A percentile compares a stretch with the other conserved stretches of the same genome.
Evolutionary conservation across 768 basidiomycete species (phyloP).

Genomic region (Fomitopsis pulvina): DNA sequence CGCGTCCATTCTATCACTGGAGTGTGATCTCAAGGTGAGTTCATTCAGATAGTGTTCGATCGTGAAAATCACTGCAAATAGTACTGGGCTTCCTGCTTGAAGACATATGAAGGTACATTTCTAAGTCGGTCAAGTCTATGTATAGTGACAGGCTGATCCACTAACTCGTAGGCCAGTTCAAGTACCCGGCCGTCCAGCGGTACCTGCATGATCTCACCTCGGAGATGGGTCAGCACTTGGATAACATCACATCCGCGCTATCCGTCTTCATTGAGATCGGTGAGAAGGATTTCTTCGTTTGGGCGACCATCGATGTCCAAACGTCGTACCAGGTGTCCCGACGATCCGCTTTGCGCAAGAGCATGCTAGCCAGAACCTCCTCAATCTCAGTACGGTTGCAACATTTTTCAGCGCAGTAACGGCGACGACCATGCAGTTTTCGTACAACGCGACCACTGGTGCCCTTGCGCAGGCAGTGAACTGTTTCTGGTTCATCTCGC

Average conservation of each 20-base stretch:
- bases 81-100: slow-evolving; percentile 74
- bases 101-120: slow-evolving; percentile 51
- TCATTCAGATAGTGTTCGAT: background rate
- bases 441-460: slow-evolving; percentile 38
- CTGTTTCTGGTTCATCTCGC: slow-evolving; percentile 65
- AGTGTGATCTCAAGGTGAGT: slow-evolving; percentile 60
- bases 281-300: slow-evolving; percentile 25
- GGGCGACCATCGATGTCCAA: background rate
- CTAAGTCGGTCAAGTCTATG: background rate
- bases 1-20: slow-evolving; percentile 57
- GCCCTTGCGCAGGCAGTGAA: slow-evolving; percentile 50
- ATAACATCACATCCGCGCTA: slow-evolving; percentile 60
- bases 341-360: slow-evolving; percentile 74
- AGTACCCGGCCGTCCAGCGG: slow-evolving; percentile 62
- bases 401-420: slow-evolving; percentile 76
- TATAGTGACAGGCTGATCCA: background rate
- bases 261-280: slow-evolving; percentile 74
- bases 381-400: slow-evolving; percentile 70
- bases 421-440: slow-evolving; percentile 67
- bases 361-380: slow-evolving; percentile 53
- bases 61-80: slow-evolving; percentile 21
- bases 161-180: slow-evolving; percentile 52
- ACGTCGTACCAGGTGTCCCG: slow-evolving; percentile 48
- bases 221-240: slow-evolving; percentile 73
- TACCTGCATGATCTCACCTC: slow-evolving; percentile 68